A percentile compares a stretch with the other conserved stretches of the same genome.
Evolutionary conservation across 1,139 yeast genomes (phyloP).

Genomic region (Taphrina pruni): DNA sequence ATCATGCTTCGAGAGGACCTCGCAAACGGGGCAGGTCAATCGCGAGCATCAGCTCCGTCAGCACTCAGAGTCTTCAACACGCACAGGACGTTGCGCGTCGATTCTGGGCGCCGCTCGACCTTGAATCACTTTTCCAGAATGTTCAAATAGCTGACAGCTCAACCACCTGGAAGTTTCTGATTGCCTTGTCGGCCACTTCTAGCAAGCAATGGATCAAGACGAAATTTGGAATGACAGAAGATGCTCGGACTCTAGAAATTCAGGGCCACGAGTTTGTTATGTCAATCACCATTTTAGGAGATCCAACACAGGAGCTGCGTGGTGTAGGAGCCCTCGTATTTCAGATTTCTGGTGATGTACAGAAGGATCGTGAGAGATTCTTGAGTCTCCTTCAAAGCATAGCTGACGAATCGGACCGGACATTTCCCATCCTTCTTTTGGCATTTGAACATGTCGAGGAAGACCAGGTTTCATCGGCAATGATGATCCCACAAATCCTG

Average conservation of each 20-base stretch:
- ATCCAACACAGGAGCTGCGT: background rate
- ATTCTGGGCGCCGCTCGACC: constrained; percentile 22
- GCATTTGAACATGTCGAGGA: constrained; percentile 1
- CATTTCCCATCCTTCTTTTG: constrained; percentile 13
- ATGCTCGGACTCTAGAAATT: background rate
- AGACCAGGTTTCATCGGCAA: background rate
- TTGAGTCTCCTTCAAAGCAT: constrained; percentile 14
- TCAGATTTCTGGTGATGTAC: constrained; percentile 13
- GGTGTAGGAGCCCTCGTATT: constrained; percentile 18
- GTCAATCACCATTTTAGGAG: background rate
- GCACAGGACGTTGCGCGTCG: constrained; percentile 14
- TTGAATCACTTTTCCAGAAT: background rate
- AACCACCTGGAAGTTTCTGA: constrained; percentile 1
- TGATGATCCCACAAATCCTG: constrained; percentile 10
- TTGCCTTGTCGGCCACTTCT: background rate
- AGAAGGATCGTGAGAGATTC: background rate
- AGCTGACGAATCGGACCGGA: constrained; percentile 12
- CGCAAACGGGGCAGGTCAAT: constrained; percentile 16
- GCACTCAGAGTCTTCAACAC: background rate
- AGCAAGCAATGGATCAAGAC: constrained; percentile 24
- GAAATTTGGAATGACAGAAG: constrained; percentile 15
- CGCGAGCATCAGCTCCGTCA: background rate
- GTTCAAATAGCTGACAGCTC: background rate
- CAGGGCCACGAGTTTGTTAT: background rate
- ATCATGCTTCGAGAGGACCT: background rate